A percentile compares a stretch with the other conserved stretches of the same genome.
Conservation (phyloP, 2,329 filamentous ascomycete genomes). For the Teratosphaeria pseudoeucalypti region DNA sequence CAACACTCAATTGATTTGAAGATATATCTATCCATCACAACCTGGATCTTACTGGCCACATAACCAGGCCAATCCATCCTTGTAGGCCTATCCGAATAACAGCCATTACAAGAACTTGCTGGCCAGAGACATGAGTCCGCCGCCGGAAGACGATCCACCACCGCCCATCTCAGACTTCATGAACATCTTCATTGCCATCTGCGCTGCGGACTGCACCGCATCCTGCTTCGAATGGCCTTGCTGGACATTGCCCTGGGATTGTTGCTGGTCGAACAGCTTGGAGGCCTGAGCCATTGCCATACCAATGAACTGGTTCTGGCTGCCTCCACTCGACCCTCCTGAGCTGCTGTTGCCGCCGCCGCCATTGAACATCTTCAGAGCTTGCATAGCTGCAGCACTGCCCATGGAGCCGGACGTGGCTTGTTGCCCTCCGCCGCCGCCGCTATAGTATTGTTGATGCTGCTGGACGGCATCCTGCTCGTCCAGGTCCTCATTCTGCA, state of each 20-base stretch:
- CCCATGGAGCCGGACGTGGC: slow-evolving; percentile 43
- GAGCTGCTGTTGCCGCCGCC: slow-evolving; percentile 26
- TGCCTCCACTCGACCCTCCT: slow-evolving; percentile 28
- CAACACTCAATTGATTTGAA: not conserved
- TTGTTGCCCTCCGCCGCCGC: slow-evolving; percentile 36
- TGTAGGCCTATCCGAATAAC: not conserved
- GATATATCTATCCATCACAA: not conserved
- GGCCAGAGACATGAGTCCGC: slow-evolving; percentile 47
- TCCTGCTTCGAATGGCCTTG: slow-evolving; percentile 65
- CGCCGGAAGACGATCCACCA: slow-evolving; percentile 32
- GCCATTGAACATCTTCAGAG: slow-evolving; percentile 60
- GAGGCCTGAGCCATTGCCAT: slow-evolving; percentile 81
- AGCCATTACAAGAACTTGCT: slow-evolving; percentile 45
- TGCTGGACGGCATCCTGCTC: slow-evolving; percentile 59
- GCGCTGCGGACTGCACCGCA: slow-evolving; percentile 65
- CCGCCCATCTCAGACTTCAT: slow-evolving; percentile 58
- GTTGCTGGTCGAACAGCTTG: slow-evolving; percentile 59
- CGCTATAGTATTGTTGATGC: slow-evolving; percentile 65
- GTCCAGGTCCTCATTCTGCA: slow-evolving; percentile 45
- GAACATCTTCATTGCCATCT: slow-evolving; percentile 87
- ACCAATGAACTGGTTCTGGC: slow-evolving; percentile 71
- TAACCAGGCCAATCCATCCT: not conserved
- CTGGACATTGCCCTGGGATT: slow-evolving; percentile 39
- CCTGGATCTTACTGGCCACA: not conserved
- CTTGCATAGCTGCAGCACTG: slow-evolving; percentile 68